A percentile compares a stretch with the other conserved stretches of the same genome.
phyloP scores from a whole-genome alignment of 768 basidiomycete species.

The Lactarius tabidus region DNA sequence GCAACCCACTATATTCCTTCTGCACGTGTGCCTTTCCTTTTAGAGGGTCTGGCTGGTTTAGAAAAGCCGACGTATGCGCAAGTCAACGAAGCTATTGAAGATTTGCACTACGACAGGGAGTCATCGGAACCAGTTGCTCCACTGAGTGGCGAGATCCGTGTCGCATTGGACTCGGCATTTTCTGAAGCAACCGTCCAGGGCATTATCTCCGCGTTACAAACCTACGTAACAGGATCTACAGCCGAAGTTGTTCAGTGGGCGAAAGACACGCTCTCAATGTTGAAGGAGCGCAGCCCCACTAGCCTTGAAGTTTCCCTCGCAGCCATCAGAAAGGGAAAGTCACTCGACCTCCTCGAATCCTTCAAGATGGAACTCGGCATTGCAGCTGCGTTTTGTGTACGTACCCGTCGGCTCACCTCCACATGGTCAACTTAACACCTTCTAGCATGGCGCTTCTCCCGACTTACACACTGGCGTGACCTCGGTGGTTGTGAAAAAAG shows the following conservation, averaged over 20 bases:
- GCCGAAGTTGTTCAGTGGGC: slow-evolving; percentile 69
- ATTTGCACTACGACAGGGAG: slow-evolving; percentile 53
- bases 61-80: slow-evolving; percentile 46
- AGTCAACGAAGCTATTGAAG: slow-evolving; percentile 69
- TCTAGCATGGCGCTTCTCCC: slow-evolving; percentile 66
- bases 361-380: slow-evolving; percentile 85
- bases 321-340: slow-evolving; percentile 69
- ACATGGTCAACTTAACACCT: not conserved
- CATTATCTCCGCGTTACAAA: slow-evolving; percentile 56
- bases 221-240: slow-evolving; percentile 40
- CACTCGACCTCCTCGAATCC: slow-evolving; percentile 56
- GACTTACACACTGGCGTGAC: slow-evolving; percentile 86
- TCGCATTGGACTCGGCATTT: slow-evolving; percentile 82
- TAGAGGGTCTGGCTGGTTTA: slow-evolving; percentile 59
- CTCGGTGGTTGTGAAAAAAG: slow-evolving; percentile 56
- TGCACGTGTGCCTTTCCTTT: slow-evolving; percentile 63
- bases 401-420: slow-evolving; percentile 33
- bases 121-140: slow-evolving; percentile 49
- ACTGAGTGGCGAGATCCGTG: slow-evolving; percentile 58
- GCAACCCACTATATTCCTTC: slow-evolving; percentile 92
- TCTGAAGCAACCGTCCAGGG: slow-evolving; percentile 61
- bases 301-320: slow-evolving; percentile 86
- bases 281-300: slow-evolving; percentile 80
- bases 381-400: slow-evolving; percentile 85
- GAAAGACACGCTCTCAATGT: slow-evolving; percentile 51